Evolutionary conservation across 306 rosid genomes (phyloP).

Genomic region (Glycyrrhiza uralensis): DNA sequence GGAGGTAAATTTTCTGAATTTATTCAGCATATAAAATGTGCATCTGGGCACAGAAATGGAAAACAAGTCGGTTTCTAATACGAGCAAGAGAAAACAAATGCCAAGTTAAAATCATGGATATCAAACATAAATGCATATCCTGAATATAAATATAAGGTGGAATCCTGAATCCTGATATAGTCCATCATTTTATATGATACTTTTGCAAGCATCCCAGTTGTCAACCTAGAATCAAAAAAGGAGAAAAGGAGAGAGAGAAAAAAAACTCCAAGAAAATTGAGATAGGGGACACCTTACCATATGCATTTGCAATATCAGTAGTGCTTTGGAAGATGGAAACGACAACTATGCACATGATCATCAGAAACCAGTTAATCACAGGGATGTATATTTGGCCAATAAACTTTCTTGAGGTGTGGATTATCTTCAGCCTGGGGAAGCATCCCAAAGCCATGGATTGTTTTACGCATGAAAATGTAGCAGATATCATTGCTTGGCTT

Average conservation of each 20-base stretch:
- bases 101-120: slow-evolving; percentile 15
- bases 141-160: background rate
- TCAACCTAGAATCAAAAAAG: background rate
- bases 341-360: slow-evolving; percentile 87
- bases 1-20: background rate
- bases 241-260: background rate
- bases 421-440: slow-evolving; percentile 94
- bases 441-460: slow-evolving; percentile 99
- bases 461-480: slow-evolving; percentile 94
- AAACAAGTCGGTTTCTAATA: background rate
- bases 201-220: background rate
- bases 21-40: background rate
- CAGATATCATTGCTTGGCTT: slow-evolving; percentile 99
- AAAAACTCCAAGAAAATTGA: slow-evolving; percentile 6
- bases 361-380: slow-evolving; percentile 80
- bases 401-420: slow-evolving; percentile 82
- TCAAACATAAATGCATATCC: slow-evolving; percentile 11
- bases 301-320: slow-evolving; percentile 94
- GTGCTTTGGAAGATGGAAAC: slow-evolving; percentile 81
- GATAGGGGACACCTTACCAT: slow-evolving; percentile 52
- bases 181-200: background rate
- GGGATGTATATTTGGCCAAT: slow-evolving; percentile 98
- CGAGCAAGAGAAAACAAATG: background rate
- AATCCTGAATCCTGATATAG: background rate
- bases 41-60: background rate